A percentile compares a stretch with the other conserved stretches of the same genome.
Evolutionary conservation across 1,139 yeast genomes (phyloP).

Genomic region (Saccharomyces uvarum): DNA sequence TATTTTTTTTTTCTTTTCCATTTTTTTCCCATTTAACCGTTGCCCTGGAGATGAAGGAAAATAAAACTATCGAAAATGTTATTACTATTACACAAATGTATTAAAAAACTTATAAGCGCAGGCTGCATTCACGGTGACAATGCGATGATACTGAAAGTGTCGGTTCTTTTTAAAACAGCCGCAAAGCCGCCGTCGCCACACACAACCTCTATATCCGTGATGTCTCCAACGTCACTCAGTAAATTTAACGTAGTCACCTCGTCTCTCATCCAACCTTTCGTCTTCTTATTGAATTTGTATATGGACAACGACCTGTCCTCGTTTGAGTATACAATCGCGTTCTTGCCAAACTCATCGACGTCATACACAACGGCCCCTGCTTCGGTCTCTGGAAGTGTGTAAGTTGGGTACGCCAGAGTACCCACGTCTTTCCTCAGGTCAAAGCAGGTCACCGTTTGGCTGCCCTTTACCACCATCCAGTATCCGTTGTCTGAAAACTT

Average conservation of each 20-base stretch:
- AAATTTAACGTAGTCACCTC: not conserved
- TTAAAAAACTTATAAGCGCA: not conserved
- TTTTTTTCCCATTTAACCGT: not conserved
- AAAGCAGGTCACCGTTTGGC: conserved; percentile 37
- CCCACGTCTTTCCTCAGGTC: conserved; percentile 46
- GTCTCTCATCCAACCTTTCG: not conserved
- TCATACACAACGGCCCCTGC: conserved; percentile 9
- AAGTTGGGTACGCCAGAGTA: conserved; percentile 12
- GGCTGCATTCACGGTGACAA: not conserved
- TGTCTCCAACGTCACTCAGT: not conserved
- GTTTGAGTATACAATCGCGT: conserved; percentile 5
- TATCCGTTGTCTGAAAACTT: conserved; percentile 64
- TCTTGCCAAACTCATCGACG: conserved; percentile 15
- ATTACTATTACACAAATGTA: not conserved
- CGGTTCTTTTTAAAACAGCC: not conserved
- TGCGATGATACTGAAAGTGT: not conserved
- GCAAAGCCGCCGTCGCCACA: not conserved
- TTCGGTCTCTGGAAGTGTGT: not conserved
- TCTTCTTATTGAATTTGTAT: conserved; percentile 1
- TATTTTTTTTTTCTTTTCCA: not conserved
- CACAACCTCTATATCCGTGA: not conserved
- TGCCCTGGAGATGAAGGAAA: not conserved
- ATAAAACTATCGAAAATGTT: not conserved
- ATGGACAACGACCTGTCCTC: not conserved
- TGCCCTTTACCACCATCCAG: conserved; percentile 43